Evolutionary conservation across 345 rosid genomes (phyloP), one percentile per base, ranked within the genome.

Genomic region (Jatropha curcas): DNA sequence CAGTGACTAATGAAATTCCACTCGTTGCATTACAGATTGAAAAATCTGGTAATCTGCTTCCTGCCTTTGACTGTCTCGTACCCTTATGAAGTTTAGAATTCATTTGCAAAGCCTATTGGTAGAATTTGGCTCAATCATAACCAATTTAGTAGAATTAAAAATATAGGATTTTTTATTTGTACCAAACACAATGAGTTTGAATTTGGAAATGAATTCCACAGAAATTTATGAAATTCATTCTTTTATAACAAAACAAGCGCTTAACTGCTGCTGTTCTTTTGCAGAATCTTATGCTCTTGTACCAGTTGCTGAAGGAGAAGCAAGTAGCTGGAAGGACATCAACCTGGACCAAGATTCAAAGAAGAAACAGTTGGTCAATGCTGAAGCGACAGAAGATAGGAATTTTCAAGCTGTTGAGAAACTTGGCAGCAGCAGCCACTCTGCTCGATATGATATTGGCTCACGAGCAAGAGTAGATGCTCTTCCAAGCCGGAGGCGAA

Each of bases 1-100:
- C 52, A 6, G 25, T 0, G 62, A 19, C 39, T 52, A 51, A 37
- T 8, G 30, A 24, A 4, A 24, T 3, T 72, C 69, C 16, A 20
- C 62, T 5, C 25, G 19, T 1, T 8, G 70, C 43, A 63, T 39
- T 46, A 52, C 43, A 2, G 46, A 48, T 67, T 67, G 31, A 37
- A 13, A 43, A 50, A 77, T 30, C 74, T 13, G 79, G 79, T 83
- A 77, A 67, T 39, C 14, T 11, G 1, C 43, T 60, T 74, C 39
- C 34, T 46, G 59, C 45, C 41, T 43, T 25, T 19, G n/a, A n/a
- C n/a, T n/a, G n/a, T n/a, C n/a, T n/a, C n/a, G n/a, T n/a, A n/a
- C n/a, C n/a, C n/a, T n/a, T n/a, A n/a, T n/a, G n/a, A n/a, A n/a
- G n/a, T n/a, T n/a, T n/a, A n/a, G n/a, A n/a, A n/a, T n/a, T n/a